Percentiles rank a stretch among this genome's conserved stretches.
Conservation (phyloP, 192 early-diverging fungal genomes). For the Chytriomyces sp. region DNA sequence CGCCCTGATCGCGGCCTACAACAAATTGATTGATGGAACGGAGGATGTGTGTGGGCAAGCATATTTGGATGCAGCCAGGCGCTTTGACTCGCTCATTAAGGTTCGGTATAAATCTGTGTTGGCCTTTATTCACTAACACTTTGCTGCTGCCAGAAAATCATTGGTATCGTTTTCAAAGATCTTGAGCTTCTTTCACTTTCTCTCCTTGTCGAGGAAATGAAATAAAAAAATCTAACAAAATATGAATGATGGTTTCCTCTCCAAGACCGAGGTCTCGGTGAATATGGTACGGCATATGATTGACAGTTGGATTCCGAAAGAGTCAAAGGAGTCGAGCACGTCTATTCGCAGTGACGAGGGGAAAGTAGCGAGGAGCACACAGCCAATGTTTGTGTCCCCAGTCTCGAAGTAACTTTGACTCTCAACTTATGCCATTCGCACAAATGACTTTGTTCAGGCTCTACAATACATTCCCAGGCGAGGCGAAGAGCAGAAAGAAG, state of each 20-base stretch:
- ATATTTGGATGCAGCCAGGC: conserved; percentile 35
- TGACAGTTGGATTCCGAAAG: conserved; percentile 12
- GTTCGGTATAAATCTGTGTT: conserved; percentile 21
- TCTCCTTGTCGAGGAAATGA: neutral
- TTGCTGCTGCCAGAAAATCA: conserved; percentile 17
- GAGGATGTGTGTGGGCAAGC: conserved; percentile 37
- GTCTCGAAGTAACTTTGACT: too few relatives aligned
- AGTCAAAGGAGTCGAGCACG: neutral
- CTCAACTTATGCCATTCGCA: too few relatives aligned
- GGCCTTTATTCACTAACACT: neutral
- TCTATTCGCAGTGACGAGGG: conserved; percentile 4
- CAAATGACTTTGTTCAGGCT: conserved; percentile 10
- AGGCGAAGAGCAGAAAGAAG: neutral
- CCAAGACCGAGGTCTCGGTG: conserved; percentile 12
- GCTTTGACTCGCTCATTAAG: conserved; percentile 43
- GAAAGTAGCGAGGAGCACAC: too few relatives aligned
- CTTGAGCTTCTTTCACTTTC: conserved; percentile 2
- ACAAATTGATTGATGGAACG: conserved; percentile 38
- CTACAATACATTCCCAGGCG: conserved; percentile 15
- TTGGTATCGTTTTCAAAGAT: conserved; percentile 20
- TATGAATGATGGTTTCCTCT: conserved; percentile 5
- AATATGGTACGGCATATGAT: conserved; percentile 17
- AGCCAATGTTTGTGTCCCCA: too few relatives aligned
- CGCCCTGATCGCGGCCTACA: conserved; percentile 42
- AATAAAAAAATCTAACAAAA: neutral